Percentiles rank a stretch among this genome's conserved stretches.
These are phyloP conservation scores for Leccinum boreale DNA, from an alignment of 768 basidiomycete genomes.

Conservation along the genomic window DNA sequence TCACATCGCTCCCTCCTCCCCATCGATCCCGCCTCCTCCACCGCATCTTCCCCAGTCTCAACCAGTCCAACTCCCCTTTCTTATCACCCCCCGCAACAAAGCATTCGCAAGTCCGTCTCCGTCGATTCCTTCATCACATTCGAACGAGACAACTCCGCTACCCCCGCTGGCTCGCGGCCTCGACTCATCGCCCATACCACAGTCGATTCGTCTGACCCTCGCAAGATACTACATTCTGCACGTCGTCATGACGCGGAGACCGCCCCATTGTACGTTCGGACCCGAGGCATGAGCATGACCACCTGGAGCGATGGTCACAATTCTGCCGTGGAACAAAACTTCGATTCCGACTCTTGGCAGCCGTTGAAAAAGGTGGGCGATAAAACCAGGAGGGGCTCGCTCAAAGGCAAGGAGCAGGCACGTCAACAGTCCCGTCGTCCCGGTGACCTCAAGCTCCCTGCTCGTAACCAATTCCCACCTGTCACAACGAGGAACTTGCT, in stretches of 20 bases:
- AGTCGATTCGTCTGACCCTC: constrained; percentile 33
- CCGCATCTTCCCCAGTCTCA: constrained; percentile 36
- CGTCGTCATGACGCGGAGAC: constrained; percentile 24
- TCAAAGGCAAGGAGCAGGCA: constrained; percentile 44
- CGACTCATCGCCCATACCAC: constrained; percentile 36
- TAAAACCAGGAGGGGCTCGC: constrained; percentile 45
- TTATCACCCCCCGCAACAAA: constrained; percentile 25
- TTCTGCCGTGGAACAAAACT: constrained; percentile 40
- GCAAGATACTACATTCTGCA: constrained; percentile 28
- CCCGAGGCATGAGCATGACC: constrained; percentile 55
- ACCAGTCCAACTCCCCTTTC: constrained; percentile 1
- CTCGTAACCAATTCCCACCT: constrained; percentile 45
- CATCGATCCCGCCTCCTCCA: constrained; percentile 43
- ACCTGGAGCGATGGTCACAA: constrained; percentile 42
- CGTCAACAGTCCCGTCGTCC: constrained; percentile 42
- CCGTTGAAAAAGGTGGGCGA: constrained; percentile 38
- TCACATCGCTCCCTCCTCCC: constrained; percentile 29
- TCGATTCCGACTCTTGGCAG: constrained; percentile 54
- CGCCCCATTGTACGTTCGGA: constrained; percentile 39
- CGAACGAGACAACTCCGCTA: constrained; percentile 35
- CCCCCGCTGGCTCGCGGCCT: constrained; percentile 33
- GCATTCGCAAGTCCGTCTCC: constrained; percentile 70
- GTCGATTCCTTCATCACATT: constrained; percentile 69
- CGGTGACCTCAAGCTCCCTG: constrained; percentile 62
- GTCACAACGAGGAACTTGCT: constrained; percentile 27